Conservation (phyloP, 306 rosid genomes). For the Carpinus viminea region DNA sequence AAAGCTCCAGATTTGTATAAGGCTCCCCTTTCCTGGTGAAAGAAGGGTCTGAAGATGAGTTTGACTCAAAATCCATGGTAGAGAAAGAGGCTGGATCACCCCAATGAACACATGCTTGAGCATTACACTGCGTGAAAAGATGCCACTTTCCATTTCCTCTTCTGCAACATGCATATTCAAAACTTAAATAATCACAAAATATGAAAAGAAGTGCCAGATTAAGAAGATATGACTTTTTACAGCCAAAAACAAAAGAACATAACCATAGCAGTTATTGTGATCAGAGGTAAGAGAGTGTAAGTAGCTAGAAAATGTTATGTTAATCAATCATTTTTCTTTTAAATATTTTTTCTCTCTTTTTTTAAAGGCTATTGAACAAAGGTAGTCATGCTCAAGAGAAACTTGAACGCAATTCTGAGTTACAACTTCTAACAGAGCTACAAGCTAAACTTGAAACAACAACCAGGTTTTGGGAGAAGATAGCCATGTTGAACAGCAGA, state of each 20-base stretch:
- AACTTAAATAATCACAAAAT: neutral
- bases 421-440: neutral
- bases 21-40: slow-evolving; percentile 17
- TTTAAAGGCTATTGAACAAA: neutral
- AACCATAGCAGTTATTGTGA: neutral
- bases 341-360: neutral
- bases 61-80: slow-evolving; percentile 14
- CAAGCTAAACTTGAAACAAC: neutral
- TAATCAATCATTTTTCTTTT: neutral
- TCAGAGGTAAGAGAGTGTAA: neutral
- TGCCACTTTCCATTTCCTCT: slow-evolving; percentile 49
- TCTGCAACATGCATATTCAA: slow-evolving; percentile 43
- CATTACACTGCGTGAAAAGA: slow-evolving; percentile 63
- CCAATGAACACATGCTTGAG: slow-evolving; percentile 33
- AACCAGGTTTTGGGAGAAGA: neutral
- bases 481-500: neutral
- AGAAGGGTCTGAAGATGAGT: slow-evolving; percentile 2
- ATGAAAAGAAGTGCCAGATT: neutral
- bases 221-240: neutral
- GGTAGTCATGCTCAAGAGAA: neutral
- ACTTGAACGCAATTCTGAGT: neutral
- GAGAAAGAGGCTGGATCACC: slow-evolving; percentile 37
- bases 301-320: neutral
- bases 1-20: slow-evolving; percentile 25
- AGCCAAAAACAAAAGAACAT: neutral